Base-by-base conservation (phyloP, 345 rosid species). In the Linum lewisii region DNA sequence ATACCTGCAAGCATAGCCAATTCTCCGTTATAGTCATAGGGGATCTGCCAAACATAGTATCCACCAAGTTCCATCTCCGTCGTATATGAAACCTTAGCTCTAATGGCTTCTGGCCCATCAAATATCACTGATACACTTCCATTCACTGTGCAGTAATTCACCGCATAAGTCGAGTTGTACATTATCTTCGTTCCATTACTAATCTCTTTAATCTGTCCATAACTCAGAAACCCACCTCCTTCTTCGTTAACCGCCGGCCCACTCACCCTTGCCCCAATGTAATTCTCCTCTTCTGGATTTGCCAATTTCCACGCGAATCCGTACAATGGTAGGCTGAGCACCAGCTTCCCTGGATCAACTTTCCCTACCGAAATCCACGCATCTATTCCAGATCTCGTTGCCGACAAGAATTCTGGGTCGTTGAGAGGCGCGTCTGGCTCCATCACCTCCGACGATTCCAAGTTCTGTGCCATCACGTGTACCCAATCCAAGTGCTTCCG, bases 291-390 rank as follows among this genome's bases (percentile, higher is more conserved):
- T 66, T 21, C 72, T 0, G 47, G 47, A 11, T 42, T 42, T 4
- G 47, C 47, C 47, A 67, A 52, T 14, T 21, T 57, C 78, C 75
- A 75, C 2, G 52, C 61, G 44, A 66, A 75, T 14, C 78, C 78
- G 63, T 70, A 72, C 21, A 62, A 74, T 42, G 78, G 78, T 54
- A 74, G 13, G 2, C 78, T 71, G 42, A 74, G 49, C 34, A 70
- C 72, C 20, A 70, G 58, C 65, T 67, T 75, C 3, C 21, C 20
- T 1, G 62, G 56, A 1, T 61, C 23, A 16, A 73, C 38, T 49
- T 42, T 42, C 47, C 69, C 78, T 45, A 16, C 66, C 9, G 38
- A 24, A 11, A 75, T 21, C 75, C 72, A 75, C 42, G 60, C 67
- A 0, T 4, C 54, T 15, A 75, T 61, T 1, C 45, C 64, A 18